Evolutionary conservation across 441 rosid species (phyloP).

Genomic region (Euphorbia celastroides): DNA sequence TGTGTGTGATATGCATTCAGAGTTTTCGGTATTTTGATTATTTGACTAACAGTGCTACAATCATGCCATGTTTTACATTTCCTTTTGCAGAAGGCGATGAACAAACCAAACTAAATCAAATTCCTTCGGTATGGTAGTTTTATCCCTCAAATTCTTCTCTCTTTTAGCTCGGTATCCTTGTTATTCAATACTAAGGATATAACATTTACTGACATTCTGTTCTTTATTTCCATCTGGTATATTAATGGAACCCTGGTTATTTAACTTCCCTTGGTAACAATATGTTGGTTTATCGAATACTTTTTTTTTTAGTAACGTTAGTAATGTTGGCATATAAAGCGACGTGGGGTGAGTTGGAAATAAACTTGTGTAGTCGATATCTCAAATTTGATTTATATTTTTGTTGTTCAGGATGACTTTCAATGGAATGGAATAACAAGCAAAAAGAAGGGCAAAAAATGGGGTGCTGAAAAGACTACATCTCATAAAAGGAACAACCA

Average conservation of each 20-base stretch:
- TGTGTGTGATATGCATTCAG: neutral
- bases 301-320: too few relatives aligned
- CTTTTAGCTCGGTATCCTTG: neutral
- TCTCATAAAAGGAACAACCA: conserved; percentile 36
- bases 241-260: neutral
- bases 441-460: conserved; percentile 90
- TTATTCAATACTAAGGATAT: conserved; percentile 1
- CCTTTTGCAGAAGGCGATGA: conserved; percentile 43
- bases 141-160: neutral
- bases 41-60: conserved; percentile 5
- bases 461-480: conserved; percentile 71
- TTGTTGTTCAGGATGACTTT: conserved; percentile 44
- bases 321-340: neutral
- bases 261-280: neutral
- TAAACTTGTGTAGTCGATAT: neutral
- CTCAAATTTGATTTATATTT: conserved; percentile 16
- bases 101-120: conserved; percentile 35
- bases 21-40: conserved; percentile 1
- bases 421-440: conserved; percentile 84
- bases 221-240: neutral
- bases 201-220: neutral
- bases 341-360: neutral
- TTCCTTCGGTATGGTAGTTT: conserved; percentile 45
- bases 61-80: conserved; percentile 18
- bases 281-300: neutral